Percentiles rank a stretch among this genome's conserved stretches.
Conservation (phyloP, 2,329 filamentous ascomycete genomes). For the Xylariales sp. region DNA sequence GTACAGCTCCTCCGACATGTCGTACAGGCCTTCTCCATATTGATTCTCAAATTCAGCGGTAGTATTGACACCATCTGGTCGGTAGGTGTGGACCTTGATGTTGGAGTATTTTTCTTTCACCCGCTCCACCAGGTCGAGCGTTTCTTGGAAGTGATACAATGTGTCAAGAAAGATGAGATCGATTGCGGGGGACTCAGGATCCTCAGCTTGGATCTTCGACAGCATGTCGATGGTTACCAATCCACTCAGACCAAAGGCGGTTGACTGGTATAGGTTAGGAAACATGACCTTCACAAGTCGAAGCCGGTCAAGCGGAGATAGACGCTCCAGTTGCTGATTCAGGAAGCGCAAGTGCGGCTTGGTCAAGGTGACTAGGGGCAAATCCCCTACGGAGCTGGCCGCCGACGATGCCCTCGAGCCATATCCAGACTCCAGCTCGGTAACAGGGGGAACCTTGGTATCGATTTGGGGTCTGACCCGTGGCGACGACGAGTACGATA, state of each 20-base stretch:
- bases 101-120: constrained; percentile 73
- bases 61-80: constrained; percentile 71
- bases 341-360: constrained; percentile 84
- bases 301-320: constrained; percentile 87
- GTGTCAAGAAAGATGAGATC: constrained; percentile 81
- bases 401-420: constrained; percentile 59
- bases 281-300: constrained; percentile 89
- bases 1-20: constrained; percentile 82
- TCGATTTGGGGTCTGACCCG: constrained; percentile 28
- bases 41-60: constrained; percentile 73
- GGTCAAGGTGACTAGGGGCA: constrained; percentile 81
- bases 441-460: constrained; percentile 33
- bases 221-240: constrained; percentile 84
- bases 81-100: constrained; percentile 82
- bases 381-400: constrained; percentile 53
- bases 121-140: constrained; percentile 67
- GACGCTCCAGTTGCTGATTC: constrained; percentile 82
- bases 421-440: constrained; percentile 77
- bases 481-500: constrained; percentile 35
- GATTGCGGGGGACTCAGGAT: constrained; percentile 54
- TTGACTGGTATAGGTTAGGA: constrained; percentile 83
- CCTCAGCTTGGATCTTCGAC: constrained; percentile 64
- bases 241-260: constrained; percentile 76
- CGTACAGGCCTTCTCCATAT: constrained; percentile 82
- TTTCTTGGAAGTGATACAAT: constrained; percentile 77